Evolutionary conservation across 2,329 filamentous ascomycete species (phyloP).

Genomic region (Penicillium expansum): DNA sequence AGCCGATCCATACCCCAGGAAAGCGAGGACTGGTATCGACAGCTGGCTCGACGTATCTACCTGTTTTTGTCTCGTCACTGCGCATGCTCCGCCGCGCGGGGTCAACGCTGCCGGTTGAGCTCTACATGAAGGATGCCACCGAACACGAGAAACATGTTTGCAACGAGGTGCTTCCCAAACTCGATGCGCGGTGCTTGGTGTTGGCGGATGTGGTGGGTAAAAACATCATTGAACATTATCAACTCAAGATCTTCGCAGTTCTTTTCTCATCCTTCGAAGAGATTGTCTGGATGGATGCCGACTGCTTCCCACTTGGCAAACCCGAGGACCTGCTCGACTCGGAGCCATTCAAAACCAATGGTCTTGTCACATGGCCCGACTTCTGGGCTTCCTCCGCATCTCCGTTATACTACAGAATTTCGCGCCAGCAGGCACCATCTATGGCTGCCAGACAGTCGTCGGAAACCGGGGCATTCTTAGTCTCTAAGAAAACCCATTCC

Average conservation of each 20-base stretch:
- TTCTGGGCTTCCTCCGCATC: constrained; percentile 48
- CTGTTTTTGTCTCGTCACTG: constrained; percentile 51
- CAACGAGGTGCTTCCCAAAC: constrained; percentile 39
- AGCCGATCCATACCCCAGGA: constrained; percentile 36
- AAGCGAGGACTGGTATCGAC: constrained; percentile 53
- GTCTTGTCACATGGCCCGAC: constrained; percentile 59
- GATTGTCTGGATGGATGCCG: constrained; percentile 58
- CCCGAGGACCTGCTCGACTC: constrained; percentile 49
- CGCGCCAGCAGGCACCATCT: constrained; percentile 33
- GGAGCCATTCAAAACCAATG: constrained; percentile 52
- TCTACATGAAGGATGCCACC: constrained; percentile 41
- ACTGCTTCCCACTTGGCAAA: constrained; percentile 52
- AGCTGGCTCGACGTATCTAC: constrained; percentile 49
- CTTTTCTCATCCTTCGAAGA: constrained; percentile 60
- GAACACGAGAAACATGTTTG: constrained; percentile 45
- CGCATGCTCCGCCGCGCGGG: constrained; percentile 54
- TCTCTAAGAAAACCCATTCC: constrained; percentile 38
- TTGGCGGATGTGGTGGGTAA: constrained; percentile 44
- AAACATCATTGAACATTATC: constrained; percentile 46
- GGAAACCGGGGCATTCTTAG: constrained; percentile 37
- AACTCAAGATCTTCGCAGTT: constrained; percentile 58
- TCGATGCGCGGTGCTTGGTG: constrained; percentile 45
- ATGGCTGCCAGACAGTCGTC: constrained; percentile 38
- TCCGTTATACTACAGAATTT: constrained; percentile 45
- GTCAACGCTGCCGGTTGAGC: constrained; percentile 50